A percentile compares a stretch with the other conserved stretches of the same genome.
Evolutionary conservation across 352 stramenopile genomes (phyloP).

Genomic region (Phytopythium aichiense): DNA sequence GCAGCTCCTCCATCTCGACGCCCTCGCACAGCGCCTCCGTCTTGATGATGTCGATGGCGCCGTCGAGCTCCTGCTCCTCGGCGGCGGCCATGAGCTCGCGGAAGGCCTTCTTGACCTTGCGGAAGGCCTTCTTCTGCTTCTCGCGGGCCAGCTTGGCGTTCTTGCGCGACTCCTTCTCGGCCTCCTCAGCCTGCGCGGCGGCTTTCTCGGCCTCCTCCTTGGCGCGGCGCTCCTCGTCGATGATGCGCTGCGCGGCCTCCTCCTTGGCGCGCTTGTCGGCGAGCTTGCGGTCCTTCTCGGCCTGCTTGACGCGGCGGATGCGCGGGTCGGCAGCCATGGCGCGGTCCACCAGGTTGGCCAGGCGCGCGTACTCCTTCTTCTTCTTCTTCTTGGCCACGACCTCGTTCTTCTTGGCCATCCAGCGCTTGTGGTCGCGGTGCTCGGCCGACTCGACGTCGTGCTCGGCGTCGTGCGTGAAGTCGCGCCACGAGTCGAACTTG

Average conservation of each 20-base stretch:
- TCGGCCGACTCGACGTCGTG: constrained; percentile 83
- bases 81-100: constrained; percentile 67
- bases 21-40: constrained; percentile 72
- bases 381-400: constrained; percentile 84
- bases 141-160: constrained; percentile 75
- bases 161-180: constrained; percentile 63
- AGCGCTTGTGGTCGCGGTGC: constrained; percentile 84
- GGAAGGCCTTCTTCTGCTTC: constrained; percentile 84
- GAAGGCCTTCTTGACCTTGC: constrained; percentile 85
- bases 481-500: constrained; percentile 86
- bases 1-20: constrained; percentile 52
- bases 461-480: constrained; percentile 81
- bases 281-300: constrained; percentile 82
- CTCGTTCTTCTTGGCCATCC: constrained; percentile 89
- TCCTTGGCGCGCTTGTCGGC: constrained; percentile 73
- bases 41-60: constrained; percentile 64
- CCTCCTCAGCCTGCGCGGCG: constrained; percentile 49
- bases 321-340: constrained; percentile 68
- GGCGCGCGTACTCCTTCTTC: constrained; percentile 83
- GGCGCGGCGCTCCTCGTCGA: constrained; percentile 66
- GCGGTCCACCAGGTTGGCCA: constrained; percentile 76
- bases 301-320: constrained; percentile 79
- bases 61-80: constrained; percentile 51
- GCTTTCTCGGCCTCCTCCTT: constrained; percentile 53
- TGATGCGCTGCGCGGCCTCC: constrained; percentile 52